These are phyloP conservation scores for Symbiodinium natans DNA, from an alignment of 73 alveolate genomes.

Conservation along the genomic window DNA sequence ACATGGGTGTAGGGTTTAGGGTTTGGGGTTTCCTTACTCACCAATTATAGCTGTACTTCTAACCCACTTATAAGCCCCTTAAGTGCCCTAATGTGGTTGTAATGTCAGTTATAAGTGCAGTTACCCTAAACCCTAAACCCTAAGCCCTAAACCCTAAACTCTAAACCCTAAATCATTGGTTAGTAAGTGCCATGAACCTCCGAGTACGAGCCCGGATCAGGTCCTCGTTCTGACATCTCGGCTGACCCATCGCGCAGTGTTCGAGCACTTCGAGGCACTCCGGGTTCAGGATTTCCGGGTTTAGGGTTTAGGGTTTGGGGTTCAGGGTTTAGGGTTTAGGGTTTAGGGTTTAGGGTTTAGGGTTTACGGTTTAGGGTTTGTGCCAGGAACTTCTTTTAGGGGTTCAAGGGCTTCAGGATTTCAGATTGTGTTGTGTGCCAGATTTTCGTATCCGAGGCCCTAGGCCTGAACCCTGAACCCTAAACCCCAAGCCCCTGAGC, in stretches of 20 bases:
- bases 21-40: no score
- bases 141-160: background rate
- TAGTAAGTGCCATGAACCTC: background rate
- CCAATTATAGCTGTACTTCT: no score
- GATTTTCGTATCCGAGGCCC: no score
- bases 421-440: background rate
- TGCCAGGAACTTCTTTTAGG: no score
- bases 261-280: conserved; percentile 66
- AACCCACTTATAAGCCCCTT: no score
- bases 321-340: background rate
- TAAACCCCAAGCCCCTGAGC: background rate
- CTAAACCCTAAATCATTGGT: no score
- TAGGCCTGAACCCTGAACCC: background rate
- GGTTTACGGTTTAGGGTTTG: background rate
- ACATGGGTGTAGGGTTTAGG: no score
- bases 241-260: conserved; percentile 72
- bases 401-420: background rate
- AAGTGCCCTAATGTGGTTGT: no score
- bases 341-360: background rate
- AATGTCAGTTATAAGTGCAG: no score
- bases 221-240: conserved; percentile 77
- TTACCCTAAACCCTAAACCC: no score
- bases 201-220: conserved; percentile 10
- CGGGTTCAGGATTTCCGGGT: background rate
- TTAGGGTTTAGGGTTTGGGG: background rate